phyloP scores from a whole-genome alignment of 2,329 filamentous ascomycete genomes.

The Trematosphaeria pertusa region DNA sequence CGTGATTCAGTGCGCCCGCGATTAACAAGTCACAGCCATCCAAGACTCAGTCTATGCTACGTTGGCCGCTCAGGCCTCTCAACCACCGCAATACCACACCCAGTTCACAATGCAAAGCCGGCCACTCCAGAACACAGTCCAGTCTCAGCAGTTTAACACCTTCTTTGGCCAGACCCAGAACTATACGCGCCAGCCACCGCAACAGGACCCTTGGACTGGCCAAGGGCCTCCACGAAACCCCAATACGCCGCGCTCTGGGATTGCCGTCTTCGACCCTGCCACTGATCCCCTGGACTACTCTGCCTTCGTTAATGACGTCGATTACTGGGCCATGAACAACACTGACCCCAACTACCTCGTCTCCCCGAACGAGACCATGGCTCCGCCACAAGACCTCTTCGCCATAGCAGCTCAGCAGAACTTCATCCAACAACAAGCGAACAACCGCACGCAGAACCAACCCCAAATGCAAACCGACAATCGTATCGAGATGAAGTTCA shows the following conservation, averaged over 20 bases:
- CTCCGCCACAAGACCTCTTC: slow-evolving; percentile 32
- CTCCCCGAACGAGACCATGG: slow-evolving; percentile 36
- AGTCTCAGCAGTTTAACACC: slow-evolving; percentile 25
- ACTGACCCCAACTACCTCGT: slow-evolving; percentile 35
- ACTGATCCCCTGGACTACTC: slow-evolving; percentile 34
- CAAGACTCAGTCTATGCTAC: slow-evolving; percentile 32
- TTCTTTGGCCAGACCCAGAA: slow-evolving; percentile 31
- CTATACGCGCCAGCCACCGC: slow-evolving; percentile 29
- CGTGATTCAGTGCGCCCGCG: too few relatives aligned
- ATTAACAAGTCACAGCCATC: slow-evolving; percentile 29
- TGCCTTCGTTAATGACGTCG: slow-evolving; percentile 26
- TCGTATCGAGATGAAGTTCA: slow-evolving; percentile 24
- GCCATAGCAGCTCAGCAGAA: slow-evolving; percentile 25
- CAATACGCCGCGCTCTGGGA: slow-evolving; percentile 34
- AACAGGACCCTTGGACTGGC: slow-evolving; percentile 42
- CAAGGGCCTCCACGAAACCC: slow-evolving; percentile 36
- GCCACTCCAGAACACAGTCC: slow-evolving; percentile 24
- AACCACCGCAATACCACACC: slow-evolving; percentile 21
- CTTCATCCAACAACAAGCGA: slow-evolving; percentile 5
- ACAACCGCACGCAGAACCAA: not conserved
- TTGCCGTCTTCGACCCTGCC: slow-evolving; percentile 39
- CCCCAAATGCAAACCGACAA: slow-evolving; percentile 20
- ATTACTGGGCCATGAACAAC: slow-evolving; percentile 34
- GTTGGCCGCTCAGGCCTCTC: slow-evolving; percentile 26
- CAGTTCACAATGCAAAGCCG: slow-evolving; percentile 25